Evolutionary conservation across 1,139 yeast species (phyloP).

Genomic region (Pichia sp.): DNA sequence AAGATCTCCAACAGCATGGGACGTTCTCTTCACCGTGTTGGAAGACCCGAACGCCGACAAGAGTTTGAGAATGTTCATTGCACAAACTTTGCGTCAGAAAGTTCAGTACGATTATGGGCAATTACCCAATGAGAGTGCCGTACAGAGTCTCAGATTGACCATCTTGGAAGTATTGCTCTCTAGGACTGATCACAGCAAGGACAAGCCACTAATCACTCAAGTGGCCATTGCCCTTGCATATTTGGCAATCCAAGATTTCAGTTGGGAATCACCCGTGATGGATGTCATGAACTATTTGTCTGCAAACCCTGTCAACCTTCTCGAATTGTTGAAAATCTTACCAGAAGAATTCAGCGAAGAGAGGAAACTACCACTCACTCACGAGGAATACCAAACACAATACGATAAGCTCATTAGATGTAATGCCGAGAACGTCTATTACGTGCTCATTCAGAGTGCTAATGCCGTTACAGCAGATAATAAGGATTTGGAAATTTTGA

Average conservation of each 20-base stretch:
- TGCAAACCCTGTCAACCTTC: conserved; percentile 35
- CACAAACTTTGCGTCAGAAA: conserved; percentile 85
- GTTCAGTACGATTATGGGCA: conserved; percentile 79
- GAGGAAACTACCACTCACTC: conserved; percentile 71
- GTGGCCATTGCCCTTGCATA: conserved; percentile 76
- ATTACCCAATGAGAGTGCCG: conserved; percentile 44
- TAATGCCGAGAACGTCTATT: conserved; percentile 67
- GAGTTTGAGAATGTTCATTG: conserved; percentile 71
- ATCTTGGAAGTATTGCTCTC: conserved; percentile 46
- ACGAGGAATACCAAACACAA: conserved; percentile 67
- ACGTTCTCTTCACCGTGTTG: conserved; percentile 29
- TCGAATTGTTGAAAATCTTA: conserved; percentile 76
- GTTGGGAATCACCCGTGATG: conserved; percentile 65
- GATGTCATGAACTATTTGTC: conserved; percentile 58
- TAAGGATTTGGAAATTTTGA: conserved; percentile 29
- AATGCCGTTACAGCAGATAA: conserved; percentile 26
- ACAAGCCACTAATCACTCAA: conserved; percentile 66
- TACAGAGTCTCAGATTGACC: conserved; percentile 53
- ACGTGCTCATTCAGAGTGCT: conserved; percentile 47
- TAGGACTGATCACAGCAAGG: conserved; percentile 13
- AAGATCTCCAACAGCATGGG: conserved; percentile 71
- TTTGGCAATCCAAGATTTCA: conserved; percentile 65
- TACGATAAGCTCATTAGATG: conserved; percentile 54
- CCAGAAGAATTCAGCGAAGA: conserved; percentile 88
- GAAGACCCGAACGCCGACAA: conserved; percentile 20